Base-by-base conservation (phyloP, 371 early-diverging fungal species). In the Blakeslea trispora region DNA sequence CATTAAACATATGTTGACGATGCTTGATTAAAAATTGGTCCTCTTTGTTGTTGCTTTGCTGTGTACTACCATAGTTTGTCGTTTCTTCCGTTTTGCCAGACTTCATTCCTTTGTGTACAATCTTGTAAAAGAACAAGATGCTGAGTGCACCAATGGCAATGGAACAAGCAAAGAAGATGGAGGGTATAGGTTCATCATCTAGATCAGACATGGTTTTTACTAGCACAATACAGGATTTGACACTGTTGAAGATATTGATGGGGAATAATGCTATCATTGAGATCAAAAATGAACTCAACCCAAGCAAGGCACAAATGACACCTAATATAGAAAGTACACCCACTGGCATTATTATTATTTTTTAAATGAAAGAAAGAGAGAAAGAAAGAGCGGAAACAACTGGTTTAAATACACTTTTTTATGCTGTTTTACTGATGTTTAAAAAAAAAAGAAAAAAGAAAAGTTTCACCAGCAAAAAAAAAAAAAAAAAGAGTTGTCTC, bases 241-340 rank as follows among this genome's bases (percentile, higher is more conserved):
- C 41, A 35, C 48, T 48, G 17, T 55, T 55, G 14, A 47, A 55
- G 17, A 55, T 39, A 13, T 48, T 48, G 21, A 55, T 40, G 40
- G 55, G 55, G 19, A 55, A 13, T 1, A 55, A 32, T 8, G 47
- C 23, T 4, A 55, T 47, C 48, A 48, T 21, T 19, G 55, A 55
- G 1, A 55, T 3, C 24, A 55, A 19, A 18, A 55, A 55, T 6
- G 47, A 46, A 32, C 46, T 28, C 31, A 55, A 21, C 2, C 55
- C 55, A 6, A 45, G 31, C 14, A 55, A 55, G 4, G 55, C 55
- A 23, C 22, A 48, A 4, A 47, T 18, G 19, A 55, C 48, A 41
- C 55, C 55, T 0, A 55, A 9, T 13, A 55, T 40, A 8, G 55
- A 47, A 31, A 47, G 39, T 3, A 55, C 39, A 19, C 31, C 28